Percentiles rank a stretch among this genome's conserved stretches.
phyloP scores from a whole-genome alignment of 2,329 filamentous ascomycete genomes.

The Hypoxylon sp. region DNA sequence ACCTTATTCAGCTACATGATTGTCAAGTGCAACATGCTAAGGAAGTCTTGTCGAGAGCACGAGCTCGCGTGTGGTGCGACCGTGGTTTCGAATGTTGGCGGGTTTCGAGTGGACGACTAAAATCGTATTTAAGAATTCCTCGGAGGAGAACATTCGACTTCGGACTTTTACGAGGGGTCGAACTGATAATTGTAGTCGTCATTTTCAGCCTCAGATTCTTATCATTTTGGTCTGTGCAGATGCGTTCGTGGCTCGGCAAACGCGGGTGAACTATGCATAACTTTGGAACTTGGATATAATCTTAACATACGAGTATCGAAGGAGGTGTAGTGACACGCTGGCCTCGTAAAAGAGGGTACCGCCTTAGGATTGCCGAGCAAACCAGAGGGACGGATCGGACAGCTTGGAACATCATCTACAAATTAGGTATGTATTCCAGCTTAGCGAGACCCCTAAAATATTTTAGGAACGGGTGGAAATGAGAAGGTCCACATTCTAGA shows the following conservation, averaged over 20 bases:
- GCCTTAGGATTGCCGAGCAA: constrained; percentile 32
- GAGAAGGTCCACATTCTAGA: constrained; percentile 23
- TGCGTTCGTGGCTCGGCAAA: constrained; percentile 30
- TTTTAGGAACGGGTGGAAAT: constrained; percentile 30
- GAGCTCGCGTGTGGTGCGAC: constrained; percentile 6
- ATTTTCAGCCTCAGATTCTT: constrained; percentile 29
- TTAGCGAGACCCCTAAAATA: constrained; percentile 31
- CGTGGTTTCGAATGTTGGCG: neutral
- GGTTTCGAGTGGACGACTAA: constrained; percentile 6
- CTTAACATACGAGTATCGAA: constrained; percentile 42
- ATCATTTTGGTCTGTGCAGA: constrained; percentile 2
- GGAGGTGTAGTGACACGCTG: constrained; percentile 40
- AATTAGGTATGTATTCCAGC: constrained; percentile 3
- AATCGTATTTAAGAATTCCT: neutral
- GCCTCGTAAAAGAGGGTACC: constrained; percentile 46
- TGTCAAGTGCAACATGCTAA: constrained; percentile 12
- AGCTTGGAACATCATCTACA: constrained; percentile 25
- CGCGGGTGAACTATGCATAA: constrained; percentile 34
- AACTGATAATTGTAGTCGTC: constrained; percentile 12
- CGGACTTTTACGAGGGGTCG: constrained; percentile 19
- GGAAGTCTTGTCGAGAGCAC: neutral
- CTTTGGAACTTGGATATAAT: constrained; percentile 33
- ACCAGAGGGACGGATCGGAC: constrained; percentile 35
- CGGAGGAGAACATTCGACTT: constrained; percentile 17
- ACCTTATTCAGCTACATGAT: constrained; percentile 19